Base-by-base conservation (phyloP, 768 basidiomycete genomes). In the Termitomyces sp. region DNA sequence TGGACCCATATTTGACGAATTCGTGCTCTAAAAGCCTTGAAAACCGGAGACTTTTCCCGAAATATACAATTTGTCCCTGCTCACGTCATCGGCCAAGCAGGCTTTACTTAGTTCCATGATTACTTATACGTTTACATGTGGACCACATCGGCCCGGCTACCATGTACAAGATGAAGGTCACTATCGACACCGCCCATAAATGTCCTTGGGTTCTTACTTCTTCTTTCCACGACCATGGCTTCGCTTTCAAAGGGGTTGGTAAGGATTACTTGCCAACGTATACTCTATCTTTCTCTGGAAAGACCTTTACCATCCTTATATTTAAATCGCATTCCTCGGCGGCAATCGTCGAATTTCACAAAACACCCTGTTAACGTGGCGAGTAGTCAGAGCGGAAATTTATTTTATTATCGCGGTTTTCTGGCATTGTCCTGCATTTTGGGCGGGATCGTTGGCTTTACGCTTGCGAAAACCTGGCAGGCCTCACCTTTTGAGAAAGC, bases 381-480 rank as follows among this genome's bases (percentile, higher is more conserved):
- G n/a, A 51, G 22, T 17, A n/a, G 30, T 21, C 19, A 19, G 6
- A 32, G 28, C 37, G 49, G 17, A 26, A 28, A 28, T 28, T 40
- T 24, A 14, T 42, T 35, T 24, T 42, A 42, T 21, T 41, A 46
- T 11, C 46, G 42, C 21, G 38, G 32, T 19, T 24, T 58, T 43
- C 12, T 63, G n/a, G 26, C 53, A 6, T n/a, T 62, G 15, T 48
- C 56, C 14, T 59, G 60, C 5, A 22, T 59, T 21, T 21, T 42
- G 12, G 60, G 62, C 47, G 62, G 60, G 24, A 48, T 59, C 12
- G 26, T 52, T 43, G 62, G 62, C 15, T 64, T 60, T 22, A 37
- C 41, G 4, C 22, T 64, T 32, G 62, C 62, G 3, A 45, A 38
- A 15, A 45, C 38, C 14, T 37, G 35, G 43, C 48, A 19, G 17